Evolutionary conservation across 768 basidiomycete species (phyloP).

Genomic region (Hericium coralloides): DNA sequence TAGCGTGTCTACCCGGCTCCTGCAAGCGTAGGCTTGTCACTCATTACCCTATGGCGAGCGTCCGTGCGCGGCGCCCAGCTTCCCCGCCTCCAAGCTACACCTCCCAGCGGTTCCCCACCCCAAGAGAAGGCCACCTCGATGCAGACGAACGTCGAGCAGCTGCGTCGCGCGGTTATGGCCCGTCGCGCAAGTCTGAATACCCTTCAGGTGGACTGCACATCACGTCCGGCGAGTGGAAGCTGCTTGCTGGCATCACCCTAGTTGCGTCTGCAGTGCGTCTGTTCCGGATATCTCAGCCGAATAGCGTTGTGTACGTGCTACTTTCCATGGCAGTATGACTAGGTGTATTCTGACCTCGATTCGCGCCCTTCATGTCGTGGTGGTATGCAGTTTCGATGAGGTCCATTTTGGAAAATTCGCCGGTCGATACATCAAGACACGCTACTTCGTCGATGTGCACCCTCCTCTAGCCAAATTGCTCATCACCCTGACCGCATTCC

Average conservation of each 20-base stretch:
- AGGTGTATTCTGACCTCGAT: not conserved
- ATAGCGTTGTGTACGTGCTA: slow-evolving; percentile 80
- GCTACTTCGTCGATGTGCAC: slow-evolving; percentile 92
- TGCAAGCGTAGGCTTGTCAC: slow-evolving; percentile 2
- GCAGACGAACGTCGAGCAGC: slow-evolving; percentile 16
- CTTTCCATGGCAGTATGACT: not conserved
- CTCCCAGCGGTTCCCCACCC: slow-evolving; percentile 6
- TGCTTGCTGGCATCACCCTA: slow-evolving; percentile 55
- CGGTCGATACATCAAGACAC: slow-evolving; percentile 84
- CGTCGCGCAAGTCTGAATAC: slow-evolving; percentile 9
- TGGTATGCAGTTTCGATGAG: slow-evolving; percentile 75
- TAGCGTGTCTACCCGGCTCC: not conserved
- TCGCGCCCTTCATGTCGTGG: not conserved
- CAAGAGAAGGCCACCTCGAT: slow-evolving; percentile 14
- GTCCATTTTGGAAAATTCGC: slow-evolving; percentile 99
- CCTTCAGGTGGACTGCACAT: slow-evolving; percentile 55
- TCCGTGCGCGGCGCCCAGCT: slow-evolving; percentile 12
- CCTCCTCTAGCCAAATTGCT: slow-evolving; percentile 94
- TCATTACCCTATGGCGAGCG: slow-evolving; percentile 15
- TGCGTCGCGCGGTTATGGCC: slow-evolving; percentile 12
- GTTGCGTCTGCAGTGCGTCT: slow-evolving; percentile 77
- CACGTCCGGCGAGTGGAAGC: slow-evolving; percentile 66
- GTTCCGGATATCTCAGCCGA: slow-evolving; percentile 77
- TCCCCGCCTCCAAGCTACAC: slow-evolving; percentile 10
- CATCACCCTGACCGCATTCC: slow-evolving; percentile 82